Evolutionary conservation across 2,329 filamentous ascomycete genomes (phyloP), one percentile per base, ranked within the genome.

Genomic region (Pseudogymnoascus sp.): DNA sequence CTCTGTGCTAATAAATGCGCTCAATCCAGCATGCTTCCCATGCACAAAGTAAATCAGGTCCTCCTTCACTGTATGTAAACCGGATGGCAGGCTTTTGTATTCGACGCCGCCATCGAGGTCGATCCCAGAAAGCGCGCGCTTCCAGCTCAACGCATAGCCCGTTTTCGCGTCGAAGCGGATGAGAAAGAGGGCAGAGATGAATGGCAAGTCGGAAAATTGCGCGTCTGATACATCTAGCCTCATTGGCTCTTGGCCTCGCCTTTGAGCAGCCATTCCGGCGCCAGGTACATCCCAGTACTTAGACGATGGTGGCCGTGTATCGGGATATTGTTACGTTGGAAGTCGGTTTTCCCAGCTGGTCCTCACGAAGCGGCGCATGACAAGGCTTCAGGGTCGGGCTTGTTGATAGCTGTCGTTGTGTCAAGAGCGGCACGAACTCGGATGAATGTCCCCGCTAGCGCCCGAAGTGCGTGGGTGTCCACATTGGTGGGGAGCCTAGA

Each of bases 21-120:
- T 96, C 67, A 97, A 81, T 28, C 94, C 94, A 4, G 92, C 92
- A 76, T 92, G 87, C 57, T 84, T 78, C 63, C 85, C 87, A 71
- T 97, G 92, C 43, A 96, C 86, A 73, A 97, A 99, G 78, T 97
- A 99, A 70, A 92, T 90, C 59, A 97, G 79, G 74, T 99, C 94
- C 66, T 92, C 86, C 33, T 87, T 80, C 18, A 97, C 90, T 62
- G 90, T 89, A 75, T 99, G 94, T 58, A 97, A 76, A 22, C 94
- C 94, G 0, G 93, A 97, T 2, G 94, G 94, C 54, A 99, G 81
- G 64, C 91, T 95, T 76, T 97, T 97, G 82, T 92, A 99, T 76
- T 99, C 94, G 70, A 97, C 91, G 22, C 89, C 86, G 61, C 91
- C 91, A 67, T 96, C 90, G 57, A 97, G 82, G 74, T 83, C 80